phyloP scores from a whole-genome alignment of 768 basidiomycete genomes.

The Podaxis mareebaensis region DNA sequence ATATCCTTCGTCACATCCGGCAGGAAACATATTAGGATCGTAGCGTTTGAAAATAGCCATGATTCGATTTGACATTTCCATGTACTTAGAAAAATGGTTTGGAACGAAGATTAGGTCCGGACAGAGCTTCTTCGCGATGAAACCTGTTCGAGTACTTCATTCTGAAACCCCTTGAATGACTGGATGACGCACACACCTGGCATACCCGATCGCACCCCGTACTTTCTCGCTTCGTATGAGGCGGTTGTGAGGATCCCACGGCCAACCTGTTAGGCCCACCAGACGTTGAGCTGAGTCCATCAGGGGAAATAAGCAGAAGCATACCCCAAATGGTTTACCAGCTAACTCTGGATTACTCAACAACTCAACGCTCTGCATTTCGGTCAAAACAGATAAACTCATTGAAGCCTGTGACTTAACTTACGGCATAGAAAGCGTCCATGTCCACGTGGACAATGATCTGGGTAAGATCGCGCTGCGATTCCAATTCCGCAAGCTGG shows the following conservation, averaged over 20 bases:
- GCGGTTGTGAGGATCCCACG: slow-evolving; percentile 85
- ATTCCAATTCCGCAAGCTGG: slow-evolving; percentile 72
- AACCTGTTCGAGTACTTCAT: slow-evolving; percentile 48
- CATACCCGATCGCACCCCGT: slow-evolving; percentile 93
- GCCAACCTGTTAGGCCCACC: slow-evolving; percentile 53
- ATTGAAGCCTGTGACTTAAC: slow-evolving; percentile 16
- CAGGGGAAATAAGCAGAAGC: slow-evolving; percentile 23
- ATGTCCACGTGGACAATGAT: slow-evolving; percentile 93
- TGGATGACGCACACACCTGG: slow-evolving; percentile 53
- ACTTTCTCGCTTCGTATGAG: slow-evolving; percentile 90
- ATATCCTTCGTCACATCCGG: slow-evolving; percentile 90
- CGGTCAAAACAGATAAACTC: not conserved
- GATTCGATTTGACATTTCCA: slow-evolving; percentile 69
- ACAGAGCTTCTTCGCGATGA: slow-evolving; percentile 92
- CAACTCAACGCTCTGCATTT: slow-evolving; percentile 62
- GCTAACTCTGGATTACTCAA: slow-evolving; percentile 61
- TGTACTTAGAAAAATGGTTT: slow-evolving; percentile 60
- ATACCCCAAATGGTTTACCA: slow-evolving; percentile 75
- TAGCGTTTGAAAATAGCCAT: slow-evolving; percentile 71
- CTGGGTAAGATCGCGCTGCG: slow-evolving; percentile 75
- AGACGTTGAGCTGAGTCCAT: slow-evolving; percentile 19
- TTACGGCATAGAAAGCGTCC: slow-evolving; percentile 85
- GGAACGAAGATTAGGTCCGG: slow-evolving; percentile 78
- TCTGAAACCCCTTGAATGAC: not conserved
- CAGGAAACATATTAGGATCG: slow-evolving; percentile 73